Evolutionary conservation across 768 basidiomycete species (phyloP), one percentile per base, ranked within the genome.

Genomic region (Piloderma croceum): DNA sequence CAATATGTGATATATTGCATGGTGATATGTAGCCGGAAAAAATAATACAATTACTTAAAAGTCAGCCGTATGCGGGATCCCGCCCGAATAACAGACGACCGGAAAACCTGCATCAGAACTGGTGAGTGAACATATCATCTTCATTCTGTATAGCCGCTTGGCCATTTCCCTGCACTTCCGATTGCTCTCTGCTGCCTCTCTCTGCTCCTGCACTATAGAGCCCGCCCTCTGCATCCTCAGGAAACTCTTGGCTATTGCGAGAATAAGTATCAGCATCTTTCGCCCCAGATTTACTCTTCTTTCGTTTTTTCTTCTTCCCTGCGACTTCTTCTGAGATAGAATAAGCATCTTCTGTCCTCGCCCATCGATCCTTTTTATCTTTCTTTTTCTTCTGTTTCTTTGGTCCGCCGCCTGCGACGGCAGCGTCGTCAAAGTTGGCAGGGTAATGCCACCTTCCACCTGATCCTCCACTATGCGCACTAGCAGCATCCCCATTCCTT

Each of bases 351-450:
- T 89, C 86, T 23, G 88, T 90, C 60, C 83, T 71, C 44, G 81
- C 87, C 83, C 83, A 90, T 43, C 89, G 69, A 52, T 91, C 89
- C 61, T 90, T 90, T 74, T 89, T 90, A 38, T 76, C 76, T 51
- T 81, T 81, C 63, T 83, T 79, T 62, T 77, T 77, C 63, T 77
- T 83, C 62, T 68, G 75, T 47, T 61, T 65, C 36, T 64, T 56
- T 32, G 62, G 60, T 22, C 59, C 54, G 18, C 65, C 52, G 20
- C 66, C 68, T 15, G 65, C 72, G 17, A 62, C 53, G 17, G 53
- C 35, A 5, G 66, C 45, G 48, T 88, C 86, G 35, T 81, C 79
- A 52, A 90, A 88, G 57, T 90, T 88, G 47, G 88, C 81, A 11
- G 85, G 86, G 62, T 91, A 91, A 48, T 73, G 85, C 89, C 89